Evolutionary conservation across 805 yeast species (phyloP), one percentile per base, ranked within the genome.

Genomic region (Candida mattraensis): DNA sequence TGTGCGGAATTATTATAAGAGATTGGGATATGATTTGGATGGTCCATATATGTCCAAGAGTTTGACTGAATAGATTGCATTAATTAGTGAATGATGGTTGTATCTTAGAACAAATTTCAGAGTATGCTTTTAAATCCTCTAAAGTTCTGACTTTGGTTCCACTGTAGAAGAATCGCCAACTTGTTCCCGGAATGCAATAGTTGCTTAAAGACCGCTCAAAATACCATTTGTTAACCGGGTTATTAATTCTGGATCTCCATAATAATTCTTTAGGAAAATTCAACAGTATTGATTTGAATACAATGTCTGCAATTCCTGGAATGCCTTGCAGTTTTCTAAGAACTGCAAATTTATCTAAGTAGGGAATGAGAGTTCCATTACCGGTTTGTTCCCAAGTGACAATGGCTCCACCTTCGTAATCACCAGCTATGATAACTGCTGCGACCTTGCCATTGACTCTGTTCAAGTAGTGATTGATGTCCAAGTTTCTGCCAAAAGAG

Each of bases 221-320:
- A 56, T 91, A 91, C 99, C 99, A 93, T 54, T 88, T 88, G 65
- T 93, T 93, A 6, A 93, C 96, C 0, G 96, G 96, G 58, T 93
- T 93, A 37, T 65, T 74, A 39, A 73, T 74, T 29, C 95, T 67
- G 1, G 98, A 91, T 51, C 99, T 74, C 99, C 99, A 93, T 2
- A 93, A 64, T 9, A 88, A 58, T 54, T 87, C 93, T 11, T 71
- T 62, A 0, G 87, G 84, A 54, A 80, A 89, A 32, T 75, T 76
- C 25, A 68, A 67, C 7, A 78, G 64, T 69, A 93, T 77, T 6
- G 84, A 70, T 55, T 91, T 93, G 67, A 93, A 88, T 16, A 91
- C 80, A 15, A 93, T 78, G 56, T 93, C 99, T 0, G 99, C 97
- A 10, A 91, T 80, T 4, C 97, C 95, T 4, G 94, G 80, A 0